A percentile compares a stretch with the other conserved stretches of the same genome.
Conservation (phyloP, 2,329 filamentous ascomycete species). For the Stagonosporopsis chrysanthemi region DNA sequence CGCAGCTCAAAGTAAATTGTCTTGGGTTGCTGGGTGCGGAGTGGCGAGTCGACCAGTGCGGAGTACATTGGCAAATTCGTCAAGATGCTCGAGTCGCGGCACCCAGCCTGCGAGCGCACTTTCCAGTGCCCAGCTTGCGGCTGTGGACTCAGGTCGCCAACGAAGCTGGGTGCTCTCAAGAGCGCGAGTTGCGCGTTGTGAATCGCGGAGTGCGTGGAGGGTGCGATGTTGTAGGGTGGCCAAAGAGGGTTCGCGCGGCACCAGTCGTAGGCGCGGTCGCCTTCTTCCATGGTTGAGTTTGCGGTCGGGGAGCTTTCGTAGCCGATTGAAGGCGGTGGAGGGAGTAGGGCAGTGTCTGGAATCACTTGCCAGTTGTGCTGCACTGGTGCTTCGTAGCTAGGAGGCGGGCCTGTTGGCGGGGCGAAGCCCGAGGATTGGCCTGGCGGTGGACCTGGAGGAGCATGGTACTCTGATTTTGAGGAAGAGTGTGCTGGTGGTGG, state of each 20-base stretch:
- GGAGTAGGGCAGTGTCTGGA: slow-evolving; percentile 75
- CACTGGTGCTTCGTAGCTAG: slow-evolving; percentile 57
- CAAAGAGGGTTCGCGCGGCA: slow-evolving; percentile 67
- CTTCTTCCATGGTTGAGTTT: slow-evolving; percentile 72
- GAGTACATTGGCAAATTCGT: slow-evolving; percentile 75
- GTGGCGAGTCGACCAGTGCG: slow-evolving; percentile 64
- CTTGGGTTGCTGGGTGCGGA: slow-evolving; percentile 60
- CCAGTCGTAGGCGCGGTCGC: slow-evolving; percentile 71
- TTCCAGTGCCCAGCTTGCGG: slow-evolving; percentile 49
- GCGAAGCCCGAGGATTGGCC: slow-evolving; percentile 26
- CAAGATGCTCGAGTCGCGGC: slow-evolving; percentile 68
- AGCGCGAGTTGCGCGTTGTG: slow-evolving; percentile 59
- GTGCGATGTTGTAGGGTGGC: slow-evolving; percentile 60
- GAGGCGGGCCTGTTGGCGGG: slow-evolving; percentile 44
- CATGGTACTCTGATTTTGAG: slow-evolving; percentile 21
- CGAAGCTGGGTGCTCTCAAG: slow-evolving; percentile 41
- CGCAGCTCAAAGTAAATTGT: slow-evolving; percentile 77
- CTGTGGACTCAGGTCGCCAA: slow-evolving; percentile 57
- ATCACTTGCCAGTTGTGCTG: slow-evolving; percentile 78
- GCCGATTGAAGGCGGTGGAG: slow-evolving; percentile 73
- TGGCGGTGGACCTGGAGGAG: slow-evolving; percentile 31
- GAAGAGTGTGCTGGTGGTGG: slow-evolving; percentile 38
- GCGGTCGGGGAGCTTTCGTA: slow-evolving; percentile 71
- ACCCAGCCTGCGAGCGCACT: slow-evolving; percentile 54
- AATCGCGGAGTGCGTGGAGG: slow-evolving; percentile 58